Evolutionary conservation across 371 early-diverging fungal genomes (phyloP), one percentile per base, ranked within the genome.

Genomic region (Mucor lusitanicus): DNA sequence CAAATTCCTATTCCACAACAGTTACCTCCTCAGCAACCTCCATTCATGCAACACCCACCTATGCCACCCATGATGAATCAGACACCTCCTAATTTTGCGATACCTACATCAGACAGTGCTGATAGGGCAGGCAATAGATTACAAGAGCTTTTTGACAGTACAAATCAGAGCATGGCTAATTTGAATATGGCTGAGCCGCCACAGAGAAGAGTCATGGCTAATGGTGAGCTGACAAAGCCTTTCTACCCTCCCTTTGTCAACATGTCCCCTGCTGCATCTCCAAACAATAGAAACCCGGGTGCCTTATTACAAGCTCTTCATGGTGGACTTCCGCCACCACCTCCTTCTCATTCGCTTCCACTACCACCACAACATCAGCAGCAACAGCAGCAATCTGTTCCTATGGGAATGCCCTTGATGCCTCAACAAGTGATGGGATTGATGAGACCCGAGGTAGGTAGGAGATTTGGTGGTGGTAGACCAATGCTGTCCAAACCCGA

Each of bases 251-350:
- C 79, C 7, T 75, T 75, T 25, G 50, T 70, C 32, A 61, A 59
- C 21, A 56, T 58, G 53, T 61, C 70, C 9, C 70, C 65, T 23
- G 70, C 79, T 12, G 73, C 78, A 21, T 81, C 83, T 15, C 83
- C 82, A 17, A 76, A 48, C 23, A 53, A 56, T 30, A 37, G 83
- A 56, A 83, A 81, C 66, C 70, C 83, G 44, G 81, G 78, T 17
- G 69, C 84, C 0, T 73, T 85, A 46, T 57, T 87, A 42, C 82
- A 82, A 37, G 71, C 78, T 27, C 71, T 82, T 8, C 79, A 82
- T 58, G 77, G 77, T 7, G 77, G 76, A 15, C 55, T 64, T 40
- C 37, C 70, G 9, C 68, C 65, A 5, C 64, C 63, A 32, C 67
- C 62, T 40, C 67, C 66, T 23, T 40, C 40, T 40, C 40, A 27